Evolutionary conservation across 2,329 filamentous ascomycete species (phyloP).

Genomic region (Epichloe typhina): DNA sequence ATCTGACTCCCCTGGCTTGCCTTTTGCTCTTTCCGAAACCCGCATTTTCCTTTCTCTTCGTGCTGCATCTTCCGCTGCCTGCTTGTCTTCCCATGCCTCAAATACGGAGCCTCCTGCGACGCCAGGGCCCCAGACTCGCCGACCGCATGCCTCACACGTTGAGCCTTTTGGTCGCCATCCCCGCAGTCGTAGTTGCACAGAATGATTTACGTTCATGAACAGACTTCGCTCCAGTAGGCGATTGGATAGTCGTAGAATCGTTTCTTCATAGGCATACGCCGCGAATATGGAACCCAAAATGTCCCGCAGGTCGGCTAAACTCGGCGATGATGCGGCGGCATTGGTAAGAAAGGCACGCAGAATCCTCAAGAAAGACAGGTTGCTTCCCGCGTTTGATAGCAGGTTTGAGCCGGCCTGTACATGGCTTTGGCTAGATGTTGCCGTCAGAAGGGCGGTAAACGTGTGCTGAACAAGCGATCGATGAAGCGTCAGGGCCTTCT

Average conservation of each 20-base stretch:
- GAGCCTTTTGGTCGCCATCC: constrained; percentile 85
- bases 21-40: constrained; percentile 24
- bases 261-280: constrained; percentile 90
- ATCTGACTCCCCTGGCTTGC: constrained; percentile 15
- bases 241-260: constrained; percentile 73
- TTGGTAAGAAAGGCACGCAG: constrained; percentile 77
- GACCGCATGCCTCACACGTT: constrained; percentile 75
- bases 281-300: constrained; percentile 86
- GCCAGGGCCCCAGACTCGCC: constrained; percentile 78
- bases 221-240: constrained; percentile 77
- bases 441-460: constrained; percentile 73
- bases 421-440: constrained; percentile 45
- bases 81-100: constrained; percentile 63
- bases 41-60: constrained; percentile 30
- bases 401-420: constrained; percentile 21
- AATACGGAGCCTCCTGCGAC: constrained; percentile 59
- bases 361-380: constrained; percentile 76
- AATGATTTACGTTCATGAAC: constrained; percentile 68
- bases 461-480: constrained; percentile 76
- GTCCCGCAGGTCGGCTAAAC: constrained; percentile 70
- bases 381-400: constrained; percentile 29
- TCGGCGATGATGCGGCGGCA: constrained; percentile 70
- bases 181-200: constrained; percentile 60
- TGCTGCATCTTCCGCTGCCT: constrained; percentile 32
- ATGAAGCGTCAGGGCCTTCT: constrained; percentile 52